phyloP scores from a whole-genome alignment of 2,329 filamentous ascomycete species.

The Thielaviopsis euricoi region DNA sequence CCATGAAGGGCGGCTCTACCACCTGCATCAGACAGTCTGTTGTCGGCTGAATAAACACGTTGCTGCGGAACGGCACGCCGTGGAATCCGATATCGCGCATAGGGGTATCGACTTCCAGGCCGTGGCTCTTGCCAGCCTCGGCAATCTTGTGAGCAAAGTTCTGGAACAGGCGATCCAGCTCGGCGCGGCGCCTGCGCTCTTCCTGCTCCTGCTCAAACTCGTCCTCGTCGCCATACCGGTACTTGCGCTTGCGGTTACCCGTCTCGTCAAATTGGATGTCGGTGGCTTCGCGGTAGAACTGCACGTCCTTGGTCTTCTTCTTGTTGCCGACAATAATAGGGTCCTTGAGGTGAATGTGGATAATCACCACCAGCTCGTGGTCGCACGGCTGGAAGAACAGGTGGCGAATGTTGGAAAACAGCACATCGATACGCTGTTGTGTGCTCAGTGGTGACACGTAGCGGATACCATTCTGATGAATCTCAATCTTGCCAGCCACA shows the following conservation, averaged over 20 bases:
- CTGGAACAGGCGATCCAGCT: slow-evolving; percentile 90
- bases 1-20: slow-evolving; percentile 92
- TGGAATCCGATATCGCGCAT: slow-evolving; percentile 94
- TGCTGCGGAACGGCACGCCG: slow-evolving; percentile 88
- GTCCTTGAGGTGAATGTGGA: slow-evolving; percentile 94
- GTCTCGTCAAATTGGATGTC: slow-evolving; percentile 99
- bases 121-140: slow-evolving; percentile 80
- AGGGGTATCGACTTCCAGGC: slow-evolving; percentile 86
- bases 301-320: slow-evolving; percentile 97
- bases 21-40: slow-evolving; percentile 95
- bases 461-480: slow-evolving; percentile 96
- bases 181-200: slow-evolving; percentile 76
- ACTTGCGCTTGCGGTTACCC: slow-evolving; percentile 92
- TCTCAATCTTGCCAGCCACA: slow-evolving; percentile 87
- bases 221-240: slow-evolving; percentile 93
- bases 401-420: slow-evolving; percentile 97
- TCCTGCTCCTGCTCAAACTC: slow-evolving; percentile 98
- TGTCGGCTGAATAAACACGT: slow-evolving; percentile 87
- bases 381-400: slow-evolving; percentile 97
- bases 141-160: slow-evolving; percentile 94
- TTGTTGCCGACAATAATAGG: slow-evolving; percentile 94
- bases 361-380: slow-evolving; percentile 92
- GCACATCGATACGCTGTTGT: slow-evolving; percentile 73
- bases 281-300: slow-evolving; percentile 94
- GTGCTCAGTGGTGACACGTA: slow-evolving; percentile 71